phyloP scores from a whole-genome alignment of 345 rosid genomes.

The Populus nigra region DNA sequence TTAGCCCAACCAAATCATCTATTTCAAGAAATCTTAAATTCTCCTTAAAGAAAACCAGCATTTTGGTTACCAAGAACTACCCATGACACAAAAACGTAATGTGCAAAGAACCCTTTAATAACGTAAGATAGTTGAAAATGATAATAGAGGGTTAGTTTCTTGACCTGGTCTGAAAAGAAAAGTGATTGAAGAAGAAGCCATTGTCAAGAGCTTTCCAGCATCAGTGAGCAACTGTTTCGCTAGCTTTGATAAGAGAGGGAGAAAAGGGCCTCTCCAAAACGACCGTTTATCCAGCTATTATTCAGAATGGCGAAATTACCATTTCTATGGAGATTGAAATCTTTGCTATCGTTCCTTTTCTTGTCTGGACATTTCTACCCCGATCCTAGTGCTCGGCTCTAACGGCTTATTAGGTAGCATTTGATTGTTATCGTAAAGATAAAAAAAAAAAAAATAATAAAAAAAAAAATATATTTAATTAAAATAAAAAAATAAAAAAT shows the following conservation, averaged over 20 bases:
- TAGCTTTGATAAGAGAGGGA: neutral
- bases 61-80: neutral
- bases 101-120: neutral
- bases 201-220: constrained; percentile 31
- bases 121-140: neutral
- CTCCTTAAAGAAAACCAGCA: neutral
- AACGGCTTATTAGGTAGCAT: neutral
- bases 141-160: neutral
- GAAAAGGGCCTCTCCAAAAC: neutral
- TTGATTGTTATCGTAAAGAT: too few species aligned
- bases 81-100: neutral
- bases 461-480: too few species aligned
- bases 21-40: neutral
- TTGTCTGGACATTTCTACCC: neutral
- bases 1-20: neutral
- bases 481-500: too few species aligned
- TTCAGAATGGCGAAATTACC: neutral
- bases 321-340: neutral
- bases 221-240: neutral
- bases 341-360: neutral
- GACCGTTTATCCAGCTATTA: neutral
- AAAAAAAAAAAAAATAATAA: too few species aligned
- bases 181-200: constrained; percentile 72
- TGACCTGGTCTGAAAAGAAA: constrained; percentile 65
- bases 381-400: neutral